These are phyloP conservation scores for Dactylellina cionopaga DNA, from an alignment of 2,329 filamentous ascomycete genomes.

Conservation along the genomic window DNA sequence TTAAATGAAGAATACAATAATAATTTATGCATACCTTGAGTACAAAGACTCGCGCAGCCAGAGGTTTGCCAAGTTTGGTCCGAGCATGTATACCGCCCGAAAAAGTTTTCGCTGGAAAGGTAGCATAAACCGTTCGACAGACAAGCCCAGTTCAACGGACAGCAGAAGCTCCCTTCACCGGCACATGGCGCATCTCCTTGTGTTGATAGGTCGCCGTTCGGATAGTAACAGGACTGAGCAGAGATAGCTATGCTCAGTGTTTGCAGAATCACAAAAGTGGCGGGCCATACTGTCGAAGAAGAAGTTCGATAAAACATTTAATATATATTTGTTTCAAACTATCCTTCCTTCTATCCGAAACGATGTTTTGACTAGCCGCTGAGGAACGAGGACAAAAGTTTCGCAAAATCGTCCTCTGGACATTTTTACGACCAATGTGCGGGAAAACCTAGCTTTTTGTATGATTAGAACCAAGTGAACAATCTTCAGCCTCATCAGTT, in stretches of 20 bases:
- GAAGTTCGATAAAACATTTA: no score
- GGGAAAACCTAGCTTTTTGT: no score
- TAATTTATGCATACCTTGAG: conserved; percentile 46
- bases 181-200: conserved; percentile 56
- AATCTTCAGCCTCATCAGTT: no score
- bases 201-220: conserved; percentile 57
- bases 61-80: conserved; percentile 57
- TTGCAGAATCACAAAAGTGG: background rate
- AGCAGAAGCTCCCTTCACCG: conserved; percentile 57
- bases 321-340: no score
- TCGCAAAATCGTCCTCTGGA: no score
- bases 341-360: no score
- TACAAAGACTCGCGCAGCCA: conserved; percentile 58
- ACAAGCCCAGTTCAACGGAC: conserved; percentile 59
- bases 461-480: no score
- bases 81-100: conserved; percentile 59
- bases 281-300: no score
- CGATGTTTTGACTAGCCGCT: no score
- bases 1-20: background rate
- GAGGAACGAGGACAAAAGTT: no score
- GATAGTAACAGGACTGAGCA: conserved; percentile 58
- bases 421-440: no score
- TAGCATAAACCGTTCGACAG: conserved; percentile 59
- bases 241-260: background rate
- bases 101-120: conserved; percentile 53